phyloP scores from a whole-genome alignment of 106 monocot genomes.

The Dioscorea alata region DNA sequence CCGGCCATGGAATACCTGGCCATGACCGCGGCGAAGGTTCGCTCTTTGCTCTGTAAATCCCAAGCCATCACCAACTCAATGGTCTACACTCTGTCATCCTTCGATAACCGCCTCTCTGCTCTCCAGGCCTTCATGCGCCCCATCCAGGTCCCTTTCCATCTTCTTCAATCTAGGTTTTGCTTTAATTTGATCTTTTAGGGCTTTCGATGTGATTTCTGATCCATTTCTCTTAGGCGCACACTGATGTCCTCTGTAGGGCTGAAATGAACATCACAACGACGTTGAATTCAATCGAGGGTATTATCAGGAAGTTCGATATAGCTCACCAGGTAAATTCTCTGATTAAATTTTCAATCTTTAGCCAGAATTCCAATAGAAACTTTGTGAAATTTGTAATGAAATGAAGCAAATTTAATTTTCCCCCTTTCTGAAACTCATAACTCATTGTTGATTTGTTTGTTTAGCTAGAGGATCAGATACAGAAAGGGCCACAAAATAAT shows the following conservation, averaged over 20 bases:
- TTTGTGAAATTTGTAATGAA: neutral
- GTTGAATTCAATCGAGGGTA: slow-evolving; percentile 10
- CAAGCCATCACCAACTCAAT: slow-evolving; percentile 26
- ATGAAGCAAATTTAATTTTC: too few relatives aligned
- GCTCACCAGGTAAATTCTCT: slow-evolving; percentile 15
- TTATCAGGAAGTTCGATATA: slow-evolving; percentile 24
- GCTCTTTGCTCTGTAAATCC: slow-evolving; percentile 15
- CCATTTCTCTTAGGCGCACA: slow-evolving; percentile 12
- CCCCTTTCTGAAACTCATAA: too few relatives aligned
- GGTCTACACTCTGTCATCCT: slow-evolving; percentile 62
- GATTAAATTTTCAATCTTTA: too few relatives aligned
- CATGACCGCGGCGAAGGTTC: slow-evolving; percentile 17
- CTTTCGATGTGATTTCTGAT: neutral
- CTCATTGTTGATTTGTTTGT: neutral
- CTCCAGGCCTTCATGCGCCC: slow-evolving; percentile 75
- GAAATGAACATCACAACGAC: too few relatives aligned
- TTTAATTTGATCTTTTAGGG: neutral
- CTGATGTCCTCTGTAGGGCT: slow-evolving; percentile 2
- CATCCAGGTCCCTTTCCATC: slow-evolving; percentile 29
- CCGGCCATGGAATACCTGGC: slow-evolving; percentile 20
- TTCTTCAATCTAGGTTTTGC: neutral
- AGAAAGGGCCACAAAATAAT: slow-evolving; percentile 40
- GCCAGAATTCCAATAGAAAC: neutral
- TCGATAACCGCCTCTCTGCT: slow-evolving; percentile 63
- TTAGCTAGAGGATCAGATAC: slow-evolving; percentile 35